A percentile compares a stretch with the other conserved stretches of the same genome.
phyloP scores from a whole-genome alignment of 176 grass and related monocot species.

The Zoysia japonica region DNA sequence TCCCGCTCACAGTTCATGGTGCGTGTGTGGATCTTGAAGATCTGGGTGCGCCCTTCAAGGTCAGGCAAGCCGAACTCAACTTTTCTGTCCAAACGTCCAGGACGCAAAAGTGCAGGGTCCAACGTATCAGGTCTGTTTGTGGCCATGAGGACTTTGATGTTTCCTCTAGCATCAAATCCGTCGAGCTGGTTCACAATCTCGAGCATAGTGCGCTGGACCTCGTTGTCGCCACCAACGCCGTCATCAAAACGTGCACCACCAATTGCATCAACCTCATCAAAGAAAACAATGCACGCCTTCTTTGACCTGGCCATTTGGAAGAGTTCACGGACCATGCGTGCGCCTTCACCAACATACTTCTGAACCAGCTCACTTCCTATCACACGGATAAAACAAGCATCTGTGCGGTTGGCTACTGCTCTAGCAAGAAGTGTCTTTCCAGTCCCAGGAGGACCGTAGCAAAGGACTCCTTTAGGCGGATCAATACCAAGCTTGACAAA shows the following conservation, averaged over 20 bases:
- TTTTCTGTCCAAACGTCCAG: slow-evolving; percentile 88
- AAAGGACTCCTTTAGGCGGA: slow-evolving; percentile 85
- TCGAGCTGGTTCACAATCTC: slow-evolving; percentile 98
- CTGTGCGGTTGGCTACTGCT: slow-evolving; percentile 93
- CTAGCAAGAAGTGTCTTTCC: slow-evolving; percentile 92
- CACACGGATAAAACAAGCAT: slow-evolving; percentile 95
- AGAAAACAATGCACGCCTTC: slow-evolving; percentile 97
- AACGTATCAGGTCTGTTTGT: slow-evolving; percentile 96
- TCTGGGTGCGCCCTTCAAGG: slow-evolving; percentile 84
- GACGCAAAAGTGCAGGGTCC: slow-evolving; percentile 76
- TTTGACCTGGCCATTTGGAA: slow-evolving; percentile 95
- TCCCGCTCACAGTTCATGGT: slow-evolving; percentile 94
- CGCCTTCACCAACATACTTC: slow-evolving; percentile 88
- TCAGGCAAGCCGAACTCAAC: slow-evolving; percentile 91
- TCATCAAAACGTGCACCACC: slow-evolving; percentile 97
- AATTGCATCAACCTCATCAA: slow-evolving; percentile 97
- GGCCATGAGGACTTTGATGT: slow-evolving; percentile 98
- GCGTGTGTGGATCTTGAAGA: slow-evolving; percentile 94
- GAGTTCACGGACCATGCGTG: slow-evolving; percentile 86
- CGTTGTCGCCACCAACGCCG: slow-evolving; percentile 88
- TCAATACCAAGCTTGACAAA: slow-evolving; percentile 97
- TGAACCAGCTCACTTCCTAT: slow-evolving; percentile 93
- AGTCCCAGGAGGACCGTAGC: slow-evolving; percentile 91
- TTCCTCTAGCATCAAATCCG: slow-evolving; percentile 92
- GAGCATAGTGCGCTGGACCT: slow-evolving; percentile 92